These are phyloP conservation scores for Lasiosphaeriaceae sp. DNA, from an alignment of 495 filamentous ascomycete genomes.

Conservation along the genomic window DNA sequence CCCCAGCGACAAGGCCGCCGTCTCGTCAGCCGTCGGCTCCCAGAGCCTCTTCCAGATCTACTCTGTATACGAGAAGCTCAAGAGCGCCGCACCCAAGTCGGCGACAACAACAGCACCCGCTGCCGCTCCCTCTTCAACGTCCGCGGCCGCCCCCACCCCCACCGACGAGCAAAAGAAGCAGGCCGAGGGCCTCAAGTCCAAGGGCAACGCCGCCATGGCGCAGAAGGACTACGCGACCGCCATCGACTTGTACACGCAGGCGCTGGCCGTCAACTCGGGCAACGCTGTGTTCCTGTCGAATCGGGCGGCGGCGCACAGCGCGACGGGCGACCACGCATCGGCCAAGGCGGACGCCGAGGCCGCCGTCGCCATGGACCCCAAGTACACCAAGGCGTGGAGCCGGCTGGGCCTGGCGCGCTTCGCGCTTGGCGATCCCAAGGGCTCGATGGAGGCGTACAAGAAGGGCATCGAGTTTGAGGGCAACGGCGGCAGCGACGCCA, in stretches of 20 bases:
- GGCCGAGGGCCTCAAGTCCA: constrained; percentile 82
- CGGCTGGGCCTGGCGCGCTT: constrained; percentile 85
- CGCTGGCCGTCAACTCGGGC: constrained; percentile 69
- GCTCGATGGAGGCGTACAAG: constrained; percentile 89
- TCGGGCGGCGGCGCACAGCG: constrained; percentile 87
- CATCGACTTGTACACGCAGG: constrained; percentile 81
- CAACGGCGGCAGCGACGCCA: constrained; percentile 78
- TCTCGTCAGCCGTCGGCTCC: constrained; percentile 71
- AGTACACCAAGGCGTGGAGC: constrained; percentile 95
- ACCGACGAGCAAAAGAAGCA: constrained; percentile 61
- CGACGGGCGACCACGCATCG: constrained; percentile 71
- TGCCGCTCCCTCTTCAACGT: constrained; percentile 21
- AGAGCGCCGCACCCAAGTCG: constrained; percentile 32
- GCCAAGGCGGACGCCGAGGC: constrained; percentile 84
- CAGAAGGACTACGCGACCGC: constrained; percentile 79
- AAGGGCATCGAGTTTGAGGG: constrained; percentile 93
- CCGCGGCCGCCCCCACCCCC: constrained; percentile 21
- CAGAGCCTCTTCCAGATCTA: constrained; percentile 89
- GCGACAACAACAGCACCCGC: constrained; percentile 25
- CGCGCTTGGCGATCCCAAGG: constrained; percentile 83
- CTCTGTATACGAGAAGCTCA: constrained; percentile 92
- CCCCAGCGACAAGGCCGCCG: constrained; percentile 66
- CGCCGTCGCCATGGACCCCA: constrained; percentile 78
- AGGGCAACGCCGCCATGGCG: constrained; percentile 91
- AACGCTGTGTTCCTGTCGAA: constrained; percentile 98